A percentile compares a stretch with the other conserved stretches of the same genome.
These are phyloP conservation scores for Rhizopus arrhizus DNA, from an alignment of 371 early-diverging fungal species.

Conservation along the genomic window DNA sequence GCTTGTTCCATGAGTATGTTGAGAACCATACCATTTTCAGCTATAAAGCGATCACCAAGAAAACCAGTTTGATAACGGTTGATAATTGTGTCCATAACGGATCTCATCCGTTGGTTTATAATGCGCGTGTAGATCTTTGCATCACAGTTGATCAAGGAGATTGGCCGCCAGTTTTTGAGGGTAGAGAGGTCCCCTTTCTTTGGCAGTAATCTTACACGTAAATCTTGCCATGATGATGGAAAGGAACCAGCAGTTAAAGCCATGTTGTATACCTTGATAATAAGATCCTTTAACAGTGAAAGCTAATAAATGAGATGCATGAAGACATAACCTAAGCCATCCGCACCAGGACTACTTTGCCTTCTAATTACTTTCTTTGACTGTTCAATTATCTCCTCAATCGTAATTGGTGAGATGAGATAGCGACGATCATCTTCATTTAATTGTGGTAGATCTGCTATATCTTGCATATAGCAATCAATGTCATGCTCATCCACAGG, in stretches of 20 bases:
- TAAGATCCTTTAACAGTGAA: background rate
- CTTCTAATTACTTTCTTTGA: background rate
- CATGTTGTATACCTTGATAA: conserved; percentile 17
- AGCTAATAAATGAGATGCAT: background rate
- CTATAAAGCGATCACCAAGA: too few relatives aligned
- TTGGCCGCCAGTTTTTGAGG: too few relatives aligned
- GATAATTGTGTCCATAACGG: too few relatives aligned
- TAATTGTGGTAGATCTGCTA: background rate
- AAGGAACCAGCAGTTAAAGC: conserved; percentile 15
- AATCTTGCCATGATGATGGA: conserved; percentile 32
- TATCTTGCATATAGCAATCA: too few relatives aligned
- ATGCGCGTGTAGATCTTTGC: too few relatives aligned
- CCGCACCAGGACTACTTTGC: conserved; percentile 12
- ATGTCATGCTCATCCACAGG: too few relatives aligned
- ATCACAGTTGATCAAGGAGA: conserved; percentile 18
- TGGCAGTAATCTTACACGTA: conserved; percentile 24
- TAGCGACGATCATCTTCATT: background rate
- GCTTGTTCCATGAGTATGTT: too few relatives aligned
- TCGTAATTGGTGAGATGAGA: background rate
- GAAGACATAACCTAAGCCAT: conserved; percentile 26
- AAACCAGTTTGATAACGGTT: too few relatives aligned
- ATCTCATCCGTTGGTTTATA: too few relatives aligned
- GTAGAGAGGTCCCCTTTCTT: background rate
- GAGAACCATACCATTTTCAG: too few relatives aligned
- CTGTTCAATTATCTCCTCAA: background rate